A percentile compares a stretch with the other conserved stretches of the same genome.
Evolutionary conservation across 805 yeast species (phyloP).

Genomic region (Sugiyamaella lignohabitans): DNA sequence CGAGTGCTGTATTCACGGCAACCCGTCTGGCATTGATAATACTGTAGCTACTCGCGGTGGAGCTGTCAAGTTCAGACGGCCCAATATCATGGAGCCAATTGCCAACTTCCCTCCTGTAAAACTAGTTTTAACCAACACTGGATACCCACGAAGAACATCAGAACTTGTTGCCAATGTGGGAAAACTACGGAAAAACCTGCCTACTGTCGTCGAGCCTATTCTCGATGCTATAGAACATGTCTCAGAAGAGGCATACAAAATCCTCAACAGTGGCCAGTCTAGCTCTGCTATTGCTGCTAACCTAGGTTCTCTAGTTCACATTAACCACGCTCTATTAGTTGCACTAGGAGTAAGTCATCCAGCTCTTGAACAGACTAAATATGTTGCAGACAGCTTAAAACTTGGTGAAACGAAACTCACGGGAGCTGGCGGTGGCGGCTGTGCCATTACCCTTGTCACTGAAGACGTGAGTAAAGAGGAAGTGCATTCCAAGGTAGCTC

Average conservation of each 20-base stretch:
- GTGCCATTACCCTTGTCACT: constrained; percentile 77
- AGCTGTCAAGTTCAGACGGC: constrained; percentile 82
- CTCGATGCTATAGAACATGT: constrained; percentile 71
- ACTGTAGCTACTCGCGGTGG: constrained; percentile 96
- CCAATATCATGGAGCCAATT: constrained; percentile 52
- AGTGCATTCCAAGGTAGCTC: constrained; percentile 28
- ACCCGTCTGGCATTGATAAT: constrained; percentile 94
- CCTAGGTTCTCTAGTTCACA: constrained; percentile 57
- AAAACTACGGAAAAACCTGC: constrained; percentile 43
- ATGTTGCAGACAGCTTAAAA: constrained; percentile 52
- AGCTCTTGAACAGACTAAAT: constrained; percentile 67
- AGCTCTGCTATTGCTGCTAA: constrained; percentile 26
- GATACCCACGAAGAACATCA: constrained; percentile 83
- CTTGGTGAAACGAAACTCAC: constrained; percentile 90
- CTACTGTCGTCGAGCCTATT: constrained; percentile 50
- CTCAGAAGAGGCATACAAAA: constrained; percentile 63
- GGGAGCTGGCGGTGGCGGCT: constrained; percentile 99
- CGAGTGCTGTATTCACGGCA: constrained; percentile 92
- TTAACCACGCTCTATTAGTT: constrained; percentile 83
- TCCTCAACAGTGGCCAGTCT: constrained; percentile 38
- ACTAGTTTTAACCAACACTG: constrained; percentile 75
- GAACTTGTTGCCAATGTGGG: constrained; percentile 74
- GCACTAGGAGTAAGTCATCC: constrained; percentile 93
- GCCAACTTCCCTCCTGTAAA: constrained; percentile 67
- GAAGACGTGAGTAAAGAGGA: constrained; percentile 29